A percentile compares a stretch with the other conserved stretches of the same genome.
These are phyloP conservation scores for Colletotrichum sojae DNA, from an alignment of 2,329 filamentous ascomycete species.

Conservation along the genomic window DNA sequence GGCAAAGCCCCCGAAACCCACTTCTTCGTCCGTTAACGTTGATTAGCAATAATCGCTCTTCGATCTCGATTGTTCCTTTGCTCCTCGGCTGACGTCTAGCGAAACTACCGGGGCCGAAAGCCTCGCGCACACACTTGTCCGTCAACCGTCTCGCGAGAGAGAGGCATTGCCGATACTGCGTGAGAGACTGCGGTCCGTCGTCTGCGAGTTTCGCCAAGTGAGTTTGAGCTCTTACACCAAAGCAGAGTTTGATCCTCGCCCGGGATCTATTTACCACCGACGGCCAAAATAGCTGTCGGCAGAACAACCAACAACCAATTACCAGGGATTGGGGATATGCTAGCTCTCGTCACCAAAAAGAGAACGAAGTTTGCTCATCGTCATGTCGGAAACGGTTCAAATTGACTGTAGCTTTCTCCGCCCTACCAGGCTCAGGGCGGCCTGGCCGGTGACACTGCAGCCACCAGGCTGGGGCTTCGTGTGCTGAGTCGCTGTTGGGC, in stretches of 20 bases:
- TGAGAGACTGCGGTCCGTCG: neutral
- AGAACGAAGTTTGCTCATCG: conserved; percentile 19
- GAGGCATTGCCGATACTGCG: no score
- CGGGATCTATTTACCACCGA: conserved; percentile 6
- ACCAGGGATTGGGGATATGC: conserved; percentile 5
- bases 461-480: neutral
- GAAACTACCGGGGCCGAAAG: neutral
- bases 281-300: neutral
- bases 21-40: neutral
- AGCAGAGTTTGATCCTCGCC: neutral
- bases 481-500: neutral
- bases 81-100: neutral
- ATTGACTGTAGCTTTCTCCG: no score
- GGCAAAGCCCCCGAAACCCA: neutral
- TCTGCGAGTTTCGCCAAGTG: conserved; percentile 8
- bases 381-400: conserved; percentile 5
- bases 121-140: no score
- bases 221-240: conserved; percentile 1
- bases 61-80: conserved; percentile 12
- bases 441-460: no score
- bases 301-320: neutral
- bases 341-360: neutral
- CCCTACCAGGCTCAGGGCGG: no score
- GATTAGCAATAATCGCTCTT: conserved; percentile 19
- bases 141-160: no score